These are phyloP conservation scores for Termitomyces bulborhizus DNA, from an alignment of 768 basidiomycete species.

Conservation along the genomic window DNA sequence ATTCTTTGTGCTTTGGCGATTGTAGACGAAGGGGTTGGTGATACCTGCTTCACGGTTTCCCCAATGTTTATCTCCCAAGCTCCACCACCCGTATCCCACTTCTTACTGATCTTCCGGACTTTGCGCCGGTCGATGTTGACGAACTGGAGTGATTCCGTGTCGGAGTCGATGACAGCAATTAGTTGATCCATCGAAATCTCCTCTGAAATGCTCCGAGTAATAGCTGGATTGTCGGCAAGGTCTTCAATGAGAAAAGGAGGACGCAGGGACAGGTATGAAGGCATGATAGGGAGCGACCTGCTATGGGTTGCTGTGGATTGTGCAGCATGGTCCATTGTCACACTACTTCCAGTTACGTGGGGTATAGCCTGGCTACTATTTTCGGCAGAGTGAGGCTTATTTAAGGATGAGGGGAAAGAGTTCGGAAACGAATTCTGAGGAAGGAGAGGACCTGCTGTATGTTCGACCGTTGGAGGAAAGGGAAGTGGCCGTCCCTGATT, in stretches of 20 bases:
- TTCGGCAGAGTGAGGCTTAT: slow-evolving; percentile 4
- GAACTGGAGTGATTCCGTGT: neutral
- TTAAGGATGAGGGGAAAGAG: neutral
- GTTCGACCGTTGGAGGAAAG: slow-evolving; percentile 2
- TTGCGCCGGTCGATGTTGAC: slow-evolving; percentile 1
- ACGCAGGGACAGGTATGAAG: slow-evolving; percentile 5
- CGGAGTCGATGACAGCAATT: slow-evolving; percentile 1
- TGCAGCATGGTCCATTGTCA: neutral
- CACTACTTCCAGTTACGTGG: slow-evolving; percentile 2
- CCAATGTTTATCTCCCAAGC: slow-evolving; percentile 13
- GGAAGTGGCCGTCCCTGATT: slow-evolving; percentile 3
- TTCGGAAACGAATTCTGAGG: slow-evolving; percentile 5
- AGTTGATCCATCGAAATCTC: slow-evolving; percentile 14
- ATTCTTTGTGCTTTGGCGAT: neutral
- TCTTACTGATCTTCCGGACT: neutral
- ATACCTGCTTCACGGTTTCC: slow-evolving; percentile 12
- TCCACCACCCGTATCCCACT: slow-evolving; percentile 7
- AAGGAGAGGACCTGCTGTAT: slow-evolving; percentile 1
- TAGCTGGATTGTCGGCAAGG: neutral
- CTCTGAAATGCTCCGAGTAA: neutral
- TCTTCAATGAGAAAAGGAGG: neutral
- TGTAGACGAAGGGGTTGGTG: neutral
- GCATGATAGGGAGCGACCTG: slow-evolving; percentile 6
- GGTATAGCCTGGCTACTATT: neutral
- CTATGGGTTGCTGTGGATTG: neutral